Conservation (phyloP, 306 rosid species). For the Sphenostylis stenocarpa region DNA sequence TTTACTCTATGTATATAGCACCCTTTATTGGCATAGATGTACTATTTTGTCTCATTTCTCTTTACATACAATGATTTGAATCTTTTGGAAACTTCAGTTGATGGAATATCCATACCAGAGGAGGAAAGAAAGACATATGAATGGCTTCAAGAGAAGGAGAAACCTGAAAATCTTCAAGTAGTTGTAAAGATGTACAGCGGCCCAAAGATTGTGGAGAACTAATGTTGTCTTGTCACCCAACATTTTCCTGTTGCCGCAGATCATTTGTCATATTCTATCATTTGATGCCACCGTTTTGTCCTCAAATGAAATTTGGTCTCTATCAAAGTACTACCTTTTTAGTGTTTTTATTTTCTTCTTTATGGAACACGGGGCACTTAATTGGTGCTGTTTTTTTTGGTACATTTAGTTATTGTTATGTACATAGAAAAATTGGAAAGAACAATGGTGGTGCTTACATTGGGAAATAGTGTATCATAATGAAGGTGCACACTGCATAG, state of each 20-base stretch:
- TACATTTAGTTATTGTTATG: slow-evolving; percentile 38
- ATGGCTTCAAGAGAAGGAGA: slow-evolving; percentile 82
- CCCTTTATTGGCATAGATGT: no score
- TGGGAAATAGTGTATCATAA: slow-evolving; percentile 34
- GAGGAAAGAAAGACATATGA: slow-evolving; percentile 60
- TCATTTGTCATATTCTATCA: neutral
- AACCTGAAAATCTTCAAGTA: slow-evolving; percentile 55
- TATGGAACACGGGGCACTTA: slow-evolving; percentile 34
- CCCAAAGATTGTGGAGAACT: slow-evolving; percentile 54
- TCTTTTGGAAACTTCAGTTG: slow-evolving; percentile 39
- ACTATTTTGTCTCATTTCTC: neutral
- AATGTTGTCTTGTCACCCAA: slow-evolving; percentile 9
- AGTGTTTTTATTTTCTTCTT: slow-evolving; percentile 11
- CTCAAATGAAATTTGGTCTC: neutral
- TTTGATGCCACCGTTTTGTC: slow-evolving; percentile 16
- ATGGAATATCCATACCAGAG: slow-evolving; percentile 51
- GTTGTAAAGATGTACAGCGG: slow-evolving; percentile 64
- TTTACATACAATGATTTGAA: neutral
- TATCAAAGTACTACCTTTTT: neutral
- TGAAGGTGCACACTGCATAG: slow-evolving; percentile 11
- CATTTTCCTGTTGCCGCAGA: slow-evolving; percentile 8
- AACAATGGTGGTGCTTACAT: slow-evolving; percentile 31
- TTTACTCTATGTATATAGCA: no score
- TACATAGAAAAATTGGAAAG: slow-evolving; percentile 47
- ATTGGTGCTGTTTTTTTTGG: neutral